Evolutionary conservation across 2,329 filamentous ascomycete species (phyloP), one percentile per base, ranked within the genome.

Genomic region (Leptographium galeiforme): DNA sequence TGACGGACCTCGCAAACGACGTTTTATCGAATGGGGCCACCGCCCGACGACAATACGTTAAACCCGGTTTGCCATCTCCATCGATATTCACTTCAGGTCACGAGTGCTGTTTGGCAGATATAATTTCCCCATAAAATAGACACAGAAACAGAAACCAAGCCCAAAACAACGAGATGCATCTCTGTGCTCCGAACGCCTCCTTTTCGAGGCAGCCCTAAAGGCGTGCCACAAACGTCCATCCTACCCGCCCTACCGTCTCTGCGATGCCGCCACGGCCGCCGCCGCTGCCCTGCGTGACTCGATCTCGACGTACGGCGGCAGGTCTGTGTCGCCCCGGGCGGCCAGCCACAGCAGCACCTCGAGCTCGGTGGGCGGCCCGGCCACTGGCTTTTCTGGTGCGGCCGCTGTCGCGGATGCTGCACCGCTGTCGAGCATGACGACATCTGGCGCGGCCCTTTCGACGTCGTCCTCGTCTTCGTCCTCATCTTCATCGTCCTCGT

Each of bases 401-500:
- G 50, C 51, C 55, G 61, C 54, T 6, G 69, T 68, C 0, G 66
- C 61, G 4, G 62, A 57, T 19, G 55, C 58, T 6, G 50, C 53
- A 5, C 30, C 43, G 32, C 38, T 36, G 43, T 56, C 54, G 25
- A 55, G 36, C 55, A 56, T 54, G 48, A 50, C 18, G 10, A 25
- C 25, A 25, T 25, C 25, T 5, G 25, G 25, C 25, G 53, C 8
- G 45, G 55, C 55, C 10, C 41, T 53, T 19, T 48, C 54, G 1
- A 69, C 71, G 1, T 70, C 72, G 0, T 72, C 74, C 7, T 75
- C 73, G 1, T 77, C 76, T 0, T 71, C 71, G 0, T 75, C 75
- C 0, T 72, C 76, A 0, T 75, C 76, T 0, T 76, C 76, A 0
- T 78, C 78, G 0, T 78, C 77, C 0, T 77, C 74, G 0, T 82